Base-by-base conservation (phyloP, 441 rosid genomes). In the Brassica hybrid region DNA sequence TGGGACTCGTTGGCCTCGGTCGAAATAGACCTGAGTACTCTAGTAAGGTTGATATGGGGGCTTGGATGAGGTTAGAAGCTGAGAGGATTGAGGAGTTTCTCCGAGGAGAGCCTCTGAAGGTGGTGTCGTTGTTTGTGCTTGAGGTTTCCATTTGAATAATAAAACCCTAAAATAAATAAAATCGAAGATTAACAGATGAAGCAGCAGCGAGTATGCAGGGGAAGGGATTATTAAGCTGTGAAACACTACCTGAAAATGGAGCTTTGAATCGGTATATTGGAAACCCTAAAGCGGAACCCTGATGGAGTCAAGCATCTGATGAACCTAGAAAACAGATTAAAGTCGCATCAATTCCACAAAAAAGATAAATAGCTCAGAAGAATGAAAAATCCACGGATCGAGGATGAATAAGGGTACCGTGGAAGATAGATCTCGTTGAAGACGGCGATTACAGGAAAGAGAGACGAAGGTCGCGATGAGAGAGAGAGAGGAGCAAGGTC, bases 21-120 rank as follows among this genome's bases (percentile, higher is more conserved):
- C 97, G 87, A 38, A 96, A 80, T 69, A 96, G 85, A 69, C 99
- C 99, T 0, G 97, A 94, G 77, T 92, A 94, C 86, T 96, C 99
- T 43, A 96, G 76, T 75, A 96, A 87, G 19, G 97, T 87, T 2
- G 97, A 89, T 30, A 96, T 82, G 0, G 99, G 98, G 1, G 99
- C 95, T 81, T 88, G 99, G 79, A 96, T 83, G 43, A 96, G 86
- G 79, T 86, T 91, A 1, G 99, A 89, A 75, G 93, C 94, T 32
- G 98, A 90, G 56, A 91, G 78, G 79, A 89, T 62, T 7, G 58
- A 52, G 27, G 92, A 89, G 57, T 82, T 86, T 79, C 99, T 84
- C 63, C 97, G 84, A 10, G 93, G 82, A 67, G 91, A 83, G 11
- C 84, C 87, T 78, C 99, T 88, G 75, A 84, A 88, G 23, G 76